phyloP scores from a whole-genome alignment of 2,329 filamentous ascomycete genomes.

The Fusarium sp. region DNA sequence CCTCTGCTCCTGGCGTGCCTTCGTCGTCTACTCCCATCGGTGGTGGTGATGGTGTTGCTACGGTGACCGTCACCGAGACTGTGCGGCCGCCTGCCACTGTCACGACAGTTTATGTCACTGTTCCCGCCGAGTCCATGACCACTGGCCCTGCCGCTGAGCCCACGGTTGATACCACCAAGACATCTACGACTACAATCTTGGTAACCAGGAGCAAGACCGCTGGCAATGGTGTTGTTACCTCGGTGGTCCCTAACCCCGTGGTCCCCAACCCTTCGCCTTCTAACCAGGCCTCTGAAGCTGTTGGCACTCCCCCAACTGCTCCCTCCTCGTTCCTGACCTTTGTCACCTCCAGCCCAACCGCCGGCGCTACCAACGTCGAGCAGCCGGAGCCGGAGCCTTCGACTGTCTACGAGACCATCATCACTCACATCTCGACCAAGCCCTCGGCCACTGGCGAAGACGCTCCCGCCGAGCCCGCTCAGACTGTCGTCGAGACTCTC shows the following conservation, averaged over 20 bases:
- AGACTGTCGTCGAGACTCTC: constrained; percentile 28
- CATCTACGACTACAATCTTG: constrained; percentile 37
- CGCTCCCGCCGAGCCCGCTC: constrained; percentile 8
- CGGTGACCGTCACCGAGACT: constrained; percentile 53
- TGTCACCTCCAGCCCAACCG: constrained; percentile 29
- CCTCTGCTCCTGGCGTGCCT: constrained; percentile 30
- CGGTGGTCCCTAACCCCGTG: constrained; percentile 14
- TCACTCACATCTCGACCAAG: not conserved
- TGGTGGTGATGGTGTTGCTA: constrained; percentile 31
- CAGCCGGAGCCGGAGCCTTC: not conserved
- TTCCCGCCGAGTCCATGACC: constrained; percentile 43
- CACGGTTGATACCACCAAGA: constrained; percentile 35
- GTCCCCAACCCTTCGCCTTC: constrained; percentile 3
- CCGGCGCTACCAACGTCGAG: not conserved
- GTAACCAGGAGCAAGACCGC: constrained; percentile 24
- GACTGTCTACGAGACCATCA: not conserved
- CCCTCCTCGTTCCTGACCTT: constrained; percentile 38
- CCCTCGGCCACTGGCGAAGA: not conserved
- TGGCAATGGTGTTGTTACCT: not conserved
- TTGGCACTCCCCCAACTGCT: constrained; percentile 14
- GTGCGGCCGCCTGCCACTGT: constrained; percentile 54
- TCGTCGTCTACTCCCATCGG: constrained; percentile 15
- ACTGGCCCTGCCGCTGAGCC: constrained; percentile 19
- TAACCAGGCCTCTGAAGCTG: not conserved
- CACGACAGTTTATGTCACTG: constrained; percentile 52